These are phyloP conservation scores for Dendrobium chrysotoxum DNA, from an alignment of 106 monocot genomes.

Conservation along the genomic window DNA sequence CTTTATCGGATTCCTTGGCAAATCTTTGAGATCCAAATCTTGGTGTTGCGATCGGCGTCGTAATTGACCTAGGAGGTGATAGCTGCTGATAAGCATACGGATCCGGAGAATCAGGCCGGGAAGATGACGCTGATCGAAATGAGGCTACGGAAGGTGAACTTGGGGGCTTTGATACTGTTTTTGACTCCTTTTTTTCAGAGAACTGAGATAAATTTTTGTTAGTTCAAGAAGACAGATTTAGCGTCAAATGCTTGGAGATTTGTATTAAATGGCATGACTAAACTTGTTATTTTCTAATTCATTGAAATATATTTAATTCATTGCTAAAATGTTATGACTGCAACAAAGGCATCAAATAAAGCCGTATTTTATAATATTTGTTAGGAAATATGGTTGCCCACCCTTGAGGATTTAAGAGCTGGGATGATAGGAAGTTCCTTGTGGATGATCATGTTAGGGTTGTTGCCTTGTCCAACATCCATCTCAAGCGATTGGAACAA, in stretches of 20 bases:
- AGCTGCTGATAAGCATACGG: neutral
- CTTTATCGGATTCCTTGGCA: neutral
- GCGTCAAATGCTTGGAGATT: no score
- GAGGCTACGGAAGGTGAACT: neutral
- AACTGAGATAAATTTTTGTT: neutral
- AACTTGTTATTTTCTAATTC: no score
- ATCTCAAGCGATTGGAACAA: slow-evolving; percentile 54
- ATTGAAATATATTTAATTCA: no score
- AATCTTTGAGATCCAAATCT: neutral
- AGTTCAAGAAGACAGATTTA: no score
- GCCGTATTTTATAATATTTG: neutral
- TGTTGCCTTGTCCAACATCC: slow-evolving; percentile 22
- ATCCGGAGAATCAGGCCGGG: neutral
- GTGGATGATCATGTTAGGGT: slow-evolving; percentile 24
- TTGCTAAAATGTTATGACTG: no score
- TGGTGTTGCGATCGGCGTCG: neutral
- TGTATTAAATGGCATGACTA: no score
- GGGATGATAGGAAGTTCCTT: slow-evolving; percentile 34
- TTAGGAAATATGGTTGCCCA: neutral
- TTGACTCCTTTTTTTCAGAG: neutral
- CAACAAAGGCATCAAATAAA: no score
- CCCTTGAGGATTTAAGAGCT: slow-evolving; percentile 37
- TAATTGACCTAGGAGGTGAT: neutral
- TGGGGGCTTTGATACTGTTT: neutral
- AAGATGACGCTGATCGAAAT: neutral